Evolutionary conservation across 768 basidiomycete genomes (phyloP).

Genomic region (Saitozyma sp.): DNA sequence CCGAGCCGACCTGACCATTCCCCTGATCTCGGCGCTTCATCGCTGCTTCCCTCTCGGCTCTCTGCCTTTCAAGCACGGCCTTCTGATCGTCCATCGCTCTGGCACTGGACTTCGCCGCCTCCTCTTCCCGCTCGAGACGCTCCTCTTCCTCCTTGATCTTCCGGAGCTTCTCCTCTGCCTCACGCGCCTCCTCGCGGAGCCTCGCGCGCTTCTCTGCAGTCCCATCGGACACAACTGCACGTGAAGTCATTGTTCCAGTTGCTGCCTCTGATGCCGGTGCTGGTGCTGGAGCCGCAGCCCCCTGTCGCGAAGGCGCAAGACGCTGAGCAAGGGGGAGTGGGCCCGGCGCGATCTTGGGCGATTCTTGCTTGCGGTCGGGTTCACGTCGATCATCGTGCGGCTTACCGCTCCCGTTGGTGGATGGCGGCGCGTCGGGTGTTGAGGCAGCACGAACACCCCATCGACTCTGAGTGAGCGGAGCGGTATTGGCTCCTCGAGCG

Average conservation of each 20-base stretch:
- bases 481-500: neutral
- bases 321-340: too few species aligned
- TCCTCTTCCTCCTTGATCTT: conserved; percentile 16
- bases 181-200: conserved; percentile 10
- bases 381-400: too few species aligned
- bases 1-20: neutral
- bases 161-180: conserved; percentile 10
- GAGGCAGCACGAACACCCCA: conserved; percentile 1
- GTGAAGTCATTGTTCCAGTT: too few species aligned
- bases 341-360: too few species aligned
- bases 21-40: neutral
- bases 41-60: neutral
- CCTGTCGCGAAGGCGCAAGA: too few species aligned
- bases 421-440: too few species aligned
- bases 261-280: too few species aligned
- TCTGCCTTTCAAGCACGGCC: neutral
- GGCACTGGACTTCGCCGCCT: neutral
- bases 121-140: conserved; percentile 8
- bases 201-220: conserved; percentile 3
- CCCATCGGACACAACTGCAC: neutral
- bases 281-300: too few species aligned
- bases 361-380: too few species aligned
- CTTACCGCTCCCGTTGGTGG: too few species aligned
- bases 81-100: neutral
- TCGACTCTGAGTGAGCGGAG: neutral